Base-by-base conservation (phyloP, 352 stramenopile genomes). In the Phytophthora cryptogea region DNA sequence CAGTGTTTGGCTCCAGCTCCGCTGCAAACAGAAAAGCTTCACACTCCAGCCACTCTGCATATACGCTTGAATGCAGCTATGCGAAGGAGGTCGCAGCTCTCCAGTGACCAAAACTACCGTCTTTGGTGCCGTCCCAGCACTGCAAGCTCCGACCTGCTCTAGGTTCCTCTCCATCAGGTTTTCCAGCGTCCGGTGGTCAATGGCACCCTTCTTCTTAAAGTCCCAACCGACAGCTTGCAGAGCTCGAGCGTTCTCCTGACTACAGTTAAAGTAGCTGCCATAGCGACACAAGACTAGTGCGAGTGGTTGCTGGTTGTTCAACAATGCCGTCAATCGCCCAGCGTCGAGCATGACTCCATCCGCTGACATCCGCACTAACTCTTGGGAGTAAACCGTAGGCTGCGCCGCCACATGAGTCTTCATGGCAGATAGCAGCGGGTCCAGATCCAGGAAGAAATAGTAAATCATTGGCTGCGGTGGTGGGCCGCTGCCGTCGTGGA, bases 201-300 rank as follows among this genome's bases (percentile, higher is more conserved):
- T n/a, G 4, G 42, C 33, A 2, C 53, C 53, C 23, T 63, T 56
- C 30, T 63, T 56, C 30, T 40, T 64, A 0, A 52, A 31, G 3
- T 58, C 9, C 56, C 56, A 58, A 4, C 46, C 39, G 1, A 33
- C 54, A 16, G 30, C 16, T 30, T 46, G 31, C 27, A 63, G 14
- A 3, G 16, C 28, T 11, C 26, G 39, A 28, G 40, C 55, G 14
- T 51, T 51, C 31, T 55, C 46, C n/a, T 43, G 45, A 16, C 55
- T 56, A 8, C 27, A 32, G 14, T 57, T 55, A 39, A 56, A 63
- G 45, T 56, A 63, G 55, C 45, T 63, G 2, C 55, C 55, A 17
- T n/a, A 26, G 4, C 55, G 45, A 30, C 37, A 52, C 27, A 56
- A 2, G 9, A 56, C 31, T 27, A 45, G 23, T 16, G 28, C 17